Conservation (phyloP, 257 asterid species). For the Linderniella brevidens region DNA sequence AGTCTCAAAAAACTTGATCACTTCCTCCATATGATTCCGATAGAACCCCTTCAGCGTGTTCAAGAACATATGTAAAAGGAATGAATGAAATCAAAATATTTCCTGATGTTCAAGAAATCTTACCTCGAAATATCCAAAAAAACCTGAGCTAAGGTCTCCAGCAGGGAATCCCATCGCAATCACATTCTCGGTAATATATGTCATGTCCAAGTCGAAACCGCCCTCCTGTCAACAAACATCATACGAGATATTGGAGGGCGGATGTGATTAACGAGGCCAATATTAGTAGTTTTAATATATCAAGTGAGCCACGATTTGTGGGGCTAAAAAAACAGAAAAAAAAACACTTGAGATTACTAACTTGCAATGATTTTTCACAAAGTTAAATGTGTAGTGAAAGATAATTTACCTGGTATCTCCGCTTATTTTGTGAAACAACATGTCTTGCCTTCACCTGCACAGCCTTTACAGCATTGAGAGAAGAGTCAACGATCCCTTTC, state of each 20-base stretch:
- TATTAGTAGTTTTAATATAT: too few species aligned
- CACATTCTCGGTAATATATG: slow-evolving; percentile 86
- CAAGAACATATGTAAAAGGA: slow-evolving; percentile 13
- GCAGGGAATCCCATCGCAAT: slow-evolving; percentile 99
- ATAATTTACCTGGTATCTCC: slow-evolving; percentile 82
- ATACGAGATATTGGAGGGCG: not conserved
- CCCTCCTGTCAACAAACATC: slow-evolving; percentile 52
- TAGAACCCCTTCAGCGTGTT: slow-evolving; percentile 59
- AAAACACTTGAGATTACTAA: not conserved
- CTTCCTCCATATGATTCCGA: slow-evolving; percentile 98
- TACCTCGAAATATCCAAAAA: slow-evolving; percentile 95
- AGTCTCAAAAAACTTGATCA: slow-evolving; percentile 86
- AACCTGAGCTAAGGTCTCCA: slow-evolving; percentile 93
- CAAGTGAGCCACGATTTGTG: too few species aligned
- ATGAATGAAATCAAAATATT: slow-evolving; percentile 1
- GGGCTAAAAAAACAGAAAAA: not conserved
- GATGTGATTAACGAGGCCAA: too few species aligned
- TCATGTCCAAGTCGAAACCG: slow-evolving; percentile 97
- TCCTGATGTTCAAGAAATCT: slow-evolving; percentile 10
- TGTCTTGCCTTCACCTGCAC: slow-evolving; percentile 96
- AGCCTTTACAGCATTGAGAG: slow-evolving; percentile 79
- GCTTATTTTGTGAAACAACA: slow-evolving; percentile 84
- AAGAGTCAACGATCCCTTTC: slow-evolving; percentile 83
- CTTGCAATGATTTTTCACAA: not conserved
- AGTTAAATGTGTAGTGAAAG: slow-evolving; percentile 7